These are phyloP conservation scores for Sporisorium scitamineum DNA, from an alignment of 1,284 basidiomycete species.

Conservation along the genomic window DNA sequence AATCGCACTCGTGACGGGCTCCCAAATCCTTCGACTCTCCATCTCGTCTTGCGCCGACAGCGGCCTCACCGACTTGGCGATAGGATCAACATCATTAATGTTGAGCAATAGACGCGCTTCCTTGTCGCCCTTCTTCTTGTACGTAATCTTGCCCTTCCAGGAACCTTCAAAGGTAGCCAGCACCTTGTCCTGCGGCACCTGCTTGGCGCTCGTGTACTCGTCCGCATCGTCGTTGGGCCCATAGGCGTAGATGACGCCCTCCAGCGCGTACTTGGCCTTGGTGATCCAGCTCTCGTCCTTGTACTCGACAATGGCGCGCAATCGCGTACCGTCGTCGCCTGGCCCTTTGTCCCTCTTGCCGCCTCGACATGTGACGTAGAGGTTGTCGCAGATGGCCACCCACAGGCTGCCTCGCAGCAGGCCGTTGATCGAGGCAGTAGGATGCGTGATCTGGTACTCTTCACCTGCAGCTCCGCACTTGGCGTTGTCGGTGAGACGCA, in stretches of 20 bases:
- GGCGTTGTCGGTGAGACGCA: conserved; percentile 55
- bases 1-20: conserved; percentile 77
- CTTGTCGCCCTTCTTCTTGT: conserved; percentile 78
- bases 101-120: conserved; percentile 83
- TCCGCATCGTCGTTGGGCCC: conserved; percentile 74
- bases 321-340: conserved; percentile 70
- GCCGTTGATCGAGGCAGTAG: conserved; percentile 88
- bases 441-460: conserved; percentile 82
- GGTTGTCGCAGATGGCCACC: conserved; percentile 82
- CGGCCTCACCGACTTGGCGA: conserved; percentile 87
- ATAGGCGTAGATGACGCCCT: conserved; percentile 90
- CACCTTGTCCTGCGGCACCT: conserved; percentile 83
- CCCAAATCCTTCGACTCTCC: conserved; percentile 91
- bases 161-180: conserved; percentile 87
- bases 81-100: conserved; percentile 78
- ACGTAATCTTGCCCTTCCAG: conserved; percentile 86
- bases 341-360: conserved; percentile 72
- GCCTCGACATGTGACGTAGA: conserved; percentile 84
- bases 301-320: conserved; percentile 89
- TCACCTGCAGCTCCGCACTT: conserved; percentile 57
- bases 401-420: conserved; percentile 90
- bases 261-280: conserved; percentile 84
- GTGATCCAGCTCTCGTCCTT: conserved; percentile 98
- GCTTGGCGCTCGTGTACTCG: conserved; percentile 85
- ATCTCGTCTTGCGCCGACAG: conserved; percentile 80